Conservation (phyloP, 2,329 filamentous ascomycete genomes). For the Drechslerella dactyloides region DNA sequence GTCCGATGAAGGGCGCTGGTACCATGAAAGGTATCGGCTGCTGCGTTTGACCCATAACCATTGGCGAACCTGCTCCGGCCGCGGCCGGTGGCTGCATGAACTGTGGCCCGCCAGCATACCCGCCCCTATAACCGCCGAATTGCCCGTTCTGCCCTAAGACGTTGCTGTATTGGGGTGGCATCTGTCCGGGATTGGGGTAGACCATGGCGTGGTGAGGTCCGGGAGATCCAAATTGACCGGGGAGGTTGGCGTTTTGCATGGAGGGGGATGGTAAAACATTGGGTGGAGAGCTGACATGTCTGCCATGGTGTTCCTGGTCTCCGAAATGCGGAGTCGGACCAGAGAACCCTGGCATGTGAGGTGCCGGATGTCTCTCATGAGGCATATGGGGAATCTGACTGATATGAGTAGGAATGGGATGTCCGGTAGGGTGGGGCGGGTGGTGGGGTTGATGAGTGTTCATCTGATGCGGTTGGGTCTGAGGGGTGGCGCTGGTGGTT, state of each 20-base stretch:
- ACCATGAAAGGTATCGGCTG: constrained; percentile 56
- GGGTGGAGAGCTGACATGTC: constrained; percentile 37
- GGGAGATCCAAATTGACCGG: constrained; percentile 53
- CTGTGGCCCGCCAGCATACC: constrained; percentile 34
- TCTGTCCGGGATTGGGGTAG: constrained; percentile 52
- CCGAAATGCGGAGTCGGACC: constrained; percentile 70
- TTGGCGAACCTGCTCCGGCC: constrained; percentile 62
- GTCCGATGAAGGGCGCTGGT: constrained; percentile 67
- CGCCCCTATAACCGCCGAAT: constrained; percentile 50
- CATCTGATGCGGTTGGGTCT: constrained; percentile 70
- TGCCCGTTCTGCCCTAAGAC: constrained; percentile 51
- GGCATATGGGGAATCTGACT: constrained; percentile 75
- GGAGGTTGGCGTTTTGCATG: constrained; percentile 54
- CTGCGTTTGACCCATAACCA: constrained; percentile 79
- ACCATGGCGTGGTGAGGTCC: constrained; percentile 52
- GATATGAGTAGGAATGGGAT: constrained; percentile 73
- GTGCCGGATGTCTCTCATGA: constrained; percentile 71
- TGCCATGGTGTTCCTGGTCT: constrained; percentile 68
- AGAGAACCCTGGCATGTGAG: constrained; percentile 52
- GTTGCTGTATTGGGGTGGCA: constrained; percentile 55
- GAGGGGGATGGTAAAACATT: constrained; percentile 54
- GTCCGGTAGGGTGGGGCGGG: constrained; percentile 57
- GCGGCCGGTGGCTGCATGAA: constrained; percentile 49
- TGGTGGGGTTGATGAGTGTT: constrained; percentile 84
- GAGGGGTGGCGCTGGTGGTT: constrained; percentile 71